Evolutionary conservation across 306 rosid genomes (phyloP), one percentile per base, ranked within the genome.

Genomic region (Astragalus glycyphyllos): DNA sequence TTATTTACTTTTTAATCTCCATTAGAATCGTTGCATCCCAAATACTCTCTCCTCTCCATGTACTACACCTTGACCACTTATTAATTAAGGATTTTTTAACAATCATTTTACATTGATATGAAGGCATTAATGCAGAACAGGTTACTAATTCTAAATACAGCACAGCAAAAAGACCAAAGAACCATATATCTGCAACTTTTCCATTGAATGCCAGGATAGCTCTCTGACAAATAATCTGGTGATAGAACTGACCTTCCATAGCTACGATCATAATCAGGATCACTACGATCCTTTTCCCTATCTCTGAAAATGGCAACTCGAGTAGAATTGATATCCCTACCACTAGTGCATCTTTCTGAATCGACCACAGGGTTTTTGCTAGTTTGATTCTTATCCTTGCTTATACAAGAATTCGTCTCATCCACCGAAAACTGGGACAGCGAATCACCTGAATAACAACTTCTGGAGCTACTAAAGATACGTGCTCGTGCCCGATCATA

Each of bases 401-500:
- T n/a, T n/a, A n/a, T n/a, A n/a, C n/a, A n/a, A n/a, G n/a, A n/a
- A n/a, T n/a, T n/a, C n/a, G n/a, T n/a, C n/a, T n/a, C n/a, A n/a
- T n/a, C n/a, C n/a, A n/a, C n/a, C n/a, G n/a, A n/a, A n/a, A n/a
- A n/a, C n/a, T 74, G 73, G 8, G 82, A 68, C 54, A 16, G 23
- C 4, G 66, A 51, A 53, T 83, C 90, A 81, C 56, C 79, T 14
- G 73, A 58, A 17, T 85, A 90, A 58, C 54, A 59, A 80, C 80
- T 77, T 69, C 79, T 23, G 35, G 83, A 69, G 68, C 83, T 4
- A 67, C 85, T 83, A 77, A 91, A 91, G 73, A 91, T 91, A 38
- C 96, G 95, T 46, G 97, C 97, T 45, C 97, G 86, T 51, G 97
- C 97, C 81, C 86, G 79, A 66, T 91, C 89, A 60, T 91, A 91